These are phyloP conservation scores for Sphaerosporella brunnea DNA, from an alignment of 495 filamentous ascomycete species.

Conservation along the genomic window DNA sequence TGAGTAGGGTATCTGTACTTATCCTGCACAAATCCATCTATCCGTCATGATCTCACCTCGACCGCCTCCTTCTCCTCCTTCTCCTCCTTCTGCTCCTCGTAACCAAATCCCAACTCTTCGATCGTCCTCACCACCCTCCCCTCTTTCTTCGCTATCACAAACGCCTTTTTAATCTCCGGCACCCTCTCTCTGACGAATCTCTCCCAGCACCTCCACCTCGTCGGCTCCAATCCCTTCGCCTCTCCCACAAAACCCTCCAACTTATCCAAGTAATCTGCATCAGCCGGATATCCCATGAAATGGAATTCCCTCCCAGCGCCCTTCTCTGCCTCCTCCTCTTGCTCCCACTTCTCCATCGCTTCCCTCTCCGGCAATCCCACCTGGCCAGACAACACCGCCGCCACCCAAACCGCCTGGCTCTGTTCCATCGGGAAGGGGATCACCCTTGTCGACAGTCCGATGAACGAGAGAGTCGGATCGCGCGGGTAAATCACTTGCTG, in stretches of 20 bases:
- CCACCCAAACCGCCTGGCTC: slow-evolving; percentile 58
- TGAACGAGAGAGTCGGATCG: slow-evolving; percentile 63
- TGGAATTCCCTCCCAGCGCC: slow-evolving; percentile 41
- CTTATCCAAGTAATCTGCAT: slow-evolving; percentile 62
- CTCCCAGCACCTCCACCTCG: slow-evolving; percentile 61
- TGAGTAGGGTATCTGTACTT: too few relatives aligned
- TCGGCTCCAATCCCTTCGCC: slow-evolving; percentile 38
- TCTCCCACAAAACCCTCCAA: slow-evolving; percentile 42
- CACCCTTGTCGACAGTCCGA: slow-evolving; percentile 56
- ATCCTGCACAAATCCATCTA: too few relatives aligned
- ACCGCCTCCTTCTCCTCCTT: too few relatives aligned
- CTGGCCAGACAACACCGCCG: slow-evolving; percentile 53
- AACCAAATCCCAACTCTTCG: slow-evolving; percentile 28
- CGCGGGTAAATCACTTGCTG: slow-evolving; percentile 59
- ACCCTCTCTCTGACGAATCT: slow-evolving; percentile 41
- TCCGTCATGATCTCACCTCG: too few relatives aligned
- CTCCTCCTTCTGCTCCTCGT: too few relatives aligned
- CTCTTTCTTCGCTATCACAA: slow-evolving; percentile 48
- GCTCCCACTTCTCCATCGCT: slow-evolving; percentile 54
- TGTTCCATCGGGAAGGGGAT: slow-evolving; percentile 70
- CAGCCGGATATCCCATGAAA: slow-evolving; percentile 49
- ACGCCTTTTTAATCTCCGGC: slow-evolving; percentile 56
- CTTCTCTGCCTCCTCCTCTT: not conserved
- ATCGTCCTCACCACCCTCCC: not conserved
- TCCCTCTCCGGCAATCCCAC: slow-evolving; percentile 41